Percentiles rank a stretch among this genome's conserved stretches.
Conservation (phyloP, 2,329 filamentous ascomycete species). For the Alternaria solani region DNA sequence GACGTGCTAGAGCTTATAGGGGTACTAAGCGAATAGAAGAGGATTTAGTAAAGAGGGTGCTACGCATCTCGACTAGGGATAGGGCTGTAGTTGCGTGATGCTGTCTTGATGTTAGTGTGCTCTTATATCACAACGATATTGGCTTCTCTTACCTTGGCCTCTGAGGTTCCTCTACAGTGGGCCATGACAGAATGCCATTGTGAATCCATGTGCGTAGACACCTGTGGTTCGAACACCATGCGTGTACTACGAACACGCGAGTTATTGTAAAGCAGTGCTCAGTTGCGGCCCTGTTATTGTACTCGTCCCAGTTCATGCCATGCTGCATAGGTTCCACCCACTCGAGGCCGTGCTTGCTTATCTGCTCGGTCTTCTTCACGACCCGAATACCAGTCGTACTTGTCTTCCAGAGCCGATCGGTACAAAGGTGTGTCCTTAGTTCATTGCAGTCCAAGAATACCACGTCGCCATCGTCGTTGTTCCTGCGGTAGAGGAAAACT, state of each 20-base stretch:
- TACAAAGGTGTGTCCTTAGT: not conserved
- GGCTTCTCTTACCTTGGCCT: not conserved
- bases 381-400: not conserved
- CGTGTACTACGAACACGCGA: too few relatives aligned
- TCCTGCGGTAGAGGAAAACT: fast-evolving
- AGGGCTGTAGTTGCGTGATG: too few relatives aligned
- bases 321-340: not conserved
- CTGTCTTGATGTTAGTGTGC: not conserved
- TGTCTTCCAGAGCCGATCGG: not conserved
- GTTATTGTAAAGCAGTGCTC: too few relatives aligned
- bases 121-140: not conserved
- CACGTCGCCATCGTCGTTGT: not conserved
- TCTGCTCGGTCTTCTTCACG: not conserved
- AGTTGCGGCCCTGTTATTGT: too few relatives aligned
- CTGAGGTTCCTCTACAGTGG: too few relatives aligned
- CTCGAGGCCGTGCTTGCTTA: not conserved
- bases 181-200: not conserved
- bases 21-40: too few relatives aligned
- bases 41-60: too few relatives aligned
- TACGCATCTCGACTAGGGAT: too few relatives aligned
- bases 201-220: not conserved
- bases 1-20: too few relatives aligned
- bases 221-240: too few relatives aligned
- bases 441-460: not conserved
- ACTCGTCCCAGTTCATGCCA: not conserved